Evolutionary conservation across 768 basidiomycete species (phyloP).

Genomic region (Myochromella boudieri): DNA sequence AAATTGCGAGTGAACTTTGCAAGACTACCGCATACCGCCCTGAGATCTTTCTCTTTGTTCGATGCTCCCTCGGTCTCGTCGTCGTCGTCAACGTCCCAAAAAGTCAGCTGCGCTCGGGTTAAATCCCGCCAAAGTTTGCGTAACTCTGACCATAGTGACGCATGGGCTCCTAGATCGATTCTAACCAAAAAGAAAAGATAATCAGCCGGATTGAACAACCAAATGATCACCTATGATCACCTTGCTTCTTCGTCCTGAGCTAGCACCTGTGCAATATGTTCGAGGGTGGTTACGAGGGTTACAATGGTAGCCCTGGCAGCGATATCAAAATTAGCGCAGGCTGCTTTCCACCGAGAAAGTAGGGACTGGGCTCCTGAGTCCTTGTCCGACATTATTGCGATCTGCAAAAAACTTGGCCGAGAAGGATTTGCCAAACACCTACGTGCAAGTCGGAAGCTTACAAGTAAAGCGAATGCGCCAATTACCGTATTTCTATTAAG

Average conservation of each 20-base stretch:
- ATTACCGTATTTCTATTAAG: too few relatives aligned
- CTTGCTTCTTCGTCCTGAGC: slow-evolving; percentile 43
- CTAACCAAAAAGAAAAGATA: slow-evolving; percentile 6
- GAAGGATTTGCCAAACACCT: too few relatives aligned
- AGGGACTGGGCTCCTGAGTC: slow-evolving; percentile 9
- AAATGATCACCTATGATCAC: slow-evolving; percentile 20
- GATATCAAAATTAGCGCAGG: slow-evolving; percentile 43
- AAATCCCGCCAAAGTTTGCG: slow-evolving; percentile 57
- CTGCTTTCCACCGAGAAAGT: slow-evolving; percentile 36
- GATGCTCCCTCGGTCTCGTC: slow-evolving; percentile 26
- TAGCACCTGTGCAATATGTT: slow-evolving; percentile 50
- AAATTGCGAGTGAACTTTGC: slow-evolving; percentile 85
- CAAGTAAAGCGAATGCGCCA: not conserved
- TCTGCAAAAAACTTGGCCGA: too few relatives aligned
- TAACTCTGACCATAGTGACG: slow-evolving; percentile 55
- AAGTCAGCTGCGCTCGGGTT: slow-evolving; percentile 47
- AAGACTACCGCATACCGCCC: slow-evolving; percentile 46
- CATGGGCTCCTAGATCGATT: slow-evolving; percentile 32
- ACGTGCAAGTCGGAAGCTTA: slow-evolving; percentile 6
- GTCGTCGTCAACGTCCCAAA: slow-evolving; percentile 50
- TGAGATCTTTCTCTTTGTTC: slow-evolving; percentile 33
- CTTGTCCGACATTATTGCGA: slow-evolving; percentile 15
- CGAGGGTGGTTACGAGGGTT: slow-evolving; percentile 40
- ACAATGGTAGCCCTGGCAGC: slow-evolving; percentile 30
- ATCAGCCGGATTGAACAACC: not conserved